Evolutionary conservation across 139 green algal species (phyloP).

Genomic region (Ulvella scutata): DNA sequence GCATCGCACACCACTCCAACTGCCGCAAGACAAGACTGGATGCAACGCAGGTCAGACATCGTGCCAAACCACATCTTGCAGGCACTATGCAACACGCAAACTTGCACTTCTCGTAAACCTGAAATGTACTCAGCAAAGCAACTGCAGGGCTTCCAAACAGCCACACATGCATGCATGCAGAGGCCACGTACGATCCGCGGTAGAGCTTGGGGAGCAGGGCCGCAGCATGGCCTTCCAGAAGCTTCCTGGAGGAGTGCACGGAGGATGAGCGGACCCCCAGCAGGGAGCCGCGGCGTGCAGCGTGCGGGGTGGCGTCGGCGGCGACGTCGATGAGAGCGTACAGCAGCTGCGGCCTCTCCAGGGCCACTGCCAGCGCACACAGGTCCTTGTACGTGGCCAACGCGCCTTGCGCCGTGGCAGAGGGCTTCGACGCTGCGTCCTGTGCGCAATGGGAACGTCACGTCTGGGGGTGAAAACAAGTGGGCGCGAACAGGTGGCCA

Average conservation of each 20-base stretch:
- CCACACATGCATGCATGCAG: no score
- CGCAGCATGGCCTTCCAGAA: conserved; percentile 40
- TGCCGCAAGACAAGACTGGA: no score
- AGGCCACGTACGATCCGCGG: conserved; percentile 14
- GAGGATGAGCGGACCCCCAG: conserved; percentile 45
- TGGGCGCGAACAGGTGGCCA: no score
- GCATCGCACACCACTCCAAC: no score
- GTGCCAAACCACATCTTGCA: no score
- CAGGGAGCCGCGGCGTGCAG: conserved; percentile 55
- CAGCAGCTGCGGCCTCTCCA: conserved; percentile 80
- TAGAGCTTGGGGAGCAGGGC: conserved; percentile 75
- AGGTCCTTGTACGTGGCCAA: conserved; percentile 81
- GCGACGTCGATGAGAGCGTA: conserved; percentile 82
- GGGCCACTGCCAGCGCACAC: conserved; percentile 68
- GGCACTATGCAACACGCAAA: no score
- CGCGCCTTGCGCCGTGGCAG: conserved; percentile 7
- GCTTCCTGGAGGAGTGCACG: neutral
- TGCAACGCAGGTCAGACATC: no score
- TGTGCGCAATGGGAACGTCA: no score
- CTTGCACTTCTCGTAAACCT: no score
- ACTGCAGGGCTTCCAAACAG: no score
- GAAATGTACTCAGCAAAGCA: no score
- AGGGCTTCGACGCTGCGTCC: neutral
- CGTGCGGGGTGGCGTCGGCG: conserved; percentile 47
- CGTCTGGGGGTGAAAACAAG: no score